Evolutionary conservation across 2,329 filamentous ascomycete genomes (phyloP).

Genomic region (Hawksworthiomyces lignivorus): DNA sequence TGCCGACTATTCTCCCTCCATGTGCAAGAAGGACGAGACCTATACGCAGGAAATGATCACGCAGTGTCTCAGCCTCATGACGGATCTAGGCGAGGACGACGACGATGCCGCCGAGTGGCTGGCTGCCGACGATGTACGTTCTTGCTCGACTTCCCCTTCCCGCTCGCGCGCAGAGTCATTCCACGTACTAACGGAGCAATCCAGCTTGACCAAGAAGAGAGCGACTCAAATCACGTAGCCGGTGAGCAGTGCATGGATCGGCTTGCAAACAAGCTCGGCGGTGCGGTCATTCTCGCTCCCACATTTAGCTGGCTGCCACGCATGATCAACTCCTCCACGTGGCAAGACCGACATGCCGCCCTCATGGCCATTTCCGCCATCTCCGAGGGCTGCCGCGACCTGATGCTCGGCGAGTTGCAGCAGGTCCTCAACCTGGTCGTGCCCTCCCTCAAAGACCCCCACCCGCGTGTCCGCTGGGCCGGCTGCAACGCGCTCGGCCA

Average conservation of each 20-base stretch:
- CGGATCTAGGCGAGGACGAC: conserved; percentile 87
- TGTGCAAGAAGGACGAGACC: conserved; percentile 89
- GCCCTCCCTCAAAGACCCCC: conserved; percentile 79
- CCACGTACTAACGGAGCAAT: background rate
- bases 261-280: conserved; percentile 92
- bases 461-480: conserved; percentile 92
- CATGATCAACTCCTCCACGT: conserved; percentile 93
- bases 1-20: conserved; percentile 84
- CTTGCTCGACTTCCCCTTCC: background rate
- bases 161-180: conserved; percentile 11
- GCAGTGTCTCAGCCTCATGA: conserved; percentile 96
- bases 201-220: conserved; percentile 87
- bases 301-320: conserved; percentile 95
- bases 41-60: conserved; percentile 97
- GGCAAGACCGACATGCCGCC: conserved; percentile 92
- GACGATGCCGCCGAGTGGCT: conserved; percentile 95
- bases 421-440: conserved; percentile 94
- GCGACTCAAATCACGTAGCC: conserved; percentile 92
- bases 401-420: conserved; percentile 91
- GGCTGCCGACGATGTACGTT: conserved; percentile 73
- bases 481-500: conserved; percentile 98
- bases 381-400: conserved; percentile 89
- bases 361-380: conserved; percentile 99
- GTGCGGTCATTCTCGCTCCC: conserved; percentile 81
- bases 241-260: conserved; percentile 98